phyloP scores from a whole-genome alignment of 192 early-diverging fungal genomes.

The Backusella mclennaniae region DNA sequence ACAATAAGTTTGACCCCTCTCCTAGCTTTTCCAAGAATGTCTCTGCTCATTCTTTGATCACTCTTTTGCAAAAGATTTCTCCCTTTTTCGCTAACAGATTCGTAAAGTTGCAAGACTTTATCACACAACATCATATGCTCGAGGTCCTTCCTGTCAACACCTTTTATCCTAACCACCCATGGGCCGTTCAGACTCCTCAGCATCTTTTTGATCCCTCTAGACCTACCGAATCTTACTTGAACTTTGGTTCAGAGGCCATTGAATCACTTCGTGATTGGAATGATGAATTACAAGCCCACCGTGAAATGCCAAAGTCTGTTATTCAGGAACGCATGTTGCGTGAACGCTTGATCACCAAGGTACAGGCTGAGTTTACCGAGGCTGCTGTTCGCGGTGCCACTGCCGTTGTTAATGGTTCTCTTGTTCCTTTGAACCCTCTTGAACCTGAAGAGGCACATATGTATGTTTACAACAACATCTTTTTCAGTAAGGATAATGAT shows the following conservation, averaged over 20 bases:
- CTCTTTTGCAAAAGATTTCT: conserved; percentile 63
- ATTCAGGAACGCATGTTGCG: conserved; percentile 84
- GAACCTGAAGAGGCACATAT: conserved; percentile 78
- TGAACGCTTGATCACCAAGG: conserved; percentile 80
- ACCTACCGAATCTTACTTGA: conserved; percentile 60
- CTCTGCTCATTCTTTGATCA: conserved; percentile 65
- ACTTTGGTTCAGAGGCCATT: conserved; percentile 58
- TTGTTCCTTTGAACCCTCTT: conserved; percentile 74
- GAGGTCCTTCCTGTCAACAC: conserved; percentile 76
- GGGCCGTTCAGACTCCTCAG: conserved; percentile 63
- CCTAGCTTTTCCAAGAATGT: conserved; percentile 43
- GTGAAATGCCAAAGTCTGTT: conserved; percentile 75
- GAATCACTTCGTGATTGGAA: conserved; percentile 92
- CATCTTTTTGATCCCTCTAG: conserved; percentile 64
- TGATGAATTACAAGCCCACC: conserved; percentile 89
- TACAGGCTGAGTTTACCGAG: conserved; percentile 90
- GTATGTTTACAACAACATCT: conserved; percentile 95
- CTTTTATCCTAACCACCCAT: conserved; percentile 73
- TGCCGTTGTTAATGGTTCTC: conserved; percentile 77
- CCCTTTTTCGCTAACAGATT: conserved; percentile 66
- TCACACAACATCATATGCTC: conserved; percentile 66
- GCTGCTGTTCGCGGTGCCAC: conserved; percentile 84
- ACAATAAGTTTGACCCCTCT: conserved; percentile 61
- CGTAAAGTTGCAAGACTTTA: conserved; percentile 60
- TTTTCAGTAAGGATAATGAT: conserved; percentile 90